These are phyloP conservation scores for Kockiozyma suomiensis DNA, from an alignment of 805 yeast genomes.

Conservation along the genomic window DNA sequence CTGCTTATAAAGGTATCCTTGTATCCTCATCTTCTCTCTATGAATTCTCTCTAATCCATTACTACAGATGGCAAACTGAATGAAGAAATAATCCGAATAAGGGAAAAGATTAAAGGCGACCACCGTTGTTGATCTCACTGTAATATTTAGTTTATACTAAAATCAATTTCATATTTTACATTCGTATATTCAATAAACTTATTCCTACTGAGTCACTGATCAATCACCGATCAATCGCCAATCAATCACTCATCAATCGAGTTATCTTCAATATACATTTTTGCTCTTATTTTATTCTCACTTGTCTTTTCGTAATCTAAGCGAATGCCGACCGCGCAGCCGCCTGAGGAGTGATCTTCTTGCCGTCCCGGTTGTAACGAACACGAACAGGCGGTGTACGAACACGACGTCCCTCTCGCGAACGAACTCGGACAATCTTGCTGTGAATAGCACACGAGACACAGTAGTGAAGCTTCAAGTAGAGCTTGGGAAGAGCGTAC, in stretches of 20 bases:
- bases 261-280: not conserved
- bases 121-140: conserved; percentile 33
- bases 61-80: conserved; percentile 42
- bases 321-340: conserved; percentile 90
- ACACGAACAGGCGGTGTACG: conserved; percentile 99
- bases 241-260: too few relatives aligned
- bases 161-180: not conserved
- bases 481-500: conserved; percentile 99
- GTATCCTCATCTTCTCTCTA: not conserved
- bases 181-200: not conserved
- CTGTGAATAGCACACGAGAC: conserved; percentile 99
- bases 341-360: conserved; percentile 94
- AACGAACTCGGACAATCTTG: conserved; percentile 99
- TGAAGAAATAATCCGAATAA: conserved; percentile 45
- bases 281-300: not conserved
- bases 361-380: conserved; percentile 91
- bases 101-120: conserved; percentile 41
- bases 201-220: too few relatives aligned
- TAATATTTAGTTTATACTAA: too few relatives aligned
- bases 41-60: not conserved
- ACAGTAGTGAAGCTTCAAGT: conserved; percentile 99
- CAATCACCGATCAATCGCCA: too few relatives aligned
- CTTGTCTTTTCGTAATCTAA: conserved; percentile 7
- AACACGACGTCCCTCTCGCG: conserved; percentile 97
- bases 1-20: conserved; percentile 35